A percentile compares a stretch with the other conserved stretches of the same genome.
phyloP scores from a whole-genome alignment of 2,329 filamentous ascomycete species.

The Talaromyces islandicus region DNA sequence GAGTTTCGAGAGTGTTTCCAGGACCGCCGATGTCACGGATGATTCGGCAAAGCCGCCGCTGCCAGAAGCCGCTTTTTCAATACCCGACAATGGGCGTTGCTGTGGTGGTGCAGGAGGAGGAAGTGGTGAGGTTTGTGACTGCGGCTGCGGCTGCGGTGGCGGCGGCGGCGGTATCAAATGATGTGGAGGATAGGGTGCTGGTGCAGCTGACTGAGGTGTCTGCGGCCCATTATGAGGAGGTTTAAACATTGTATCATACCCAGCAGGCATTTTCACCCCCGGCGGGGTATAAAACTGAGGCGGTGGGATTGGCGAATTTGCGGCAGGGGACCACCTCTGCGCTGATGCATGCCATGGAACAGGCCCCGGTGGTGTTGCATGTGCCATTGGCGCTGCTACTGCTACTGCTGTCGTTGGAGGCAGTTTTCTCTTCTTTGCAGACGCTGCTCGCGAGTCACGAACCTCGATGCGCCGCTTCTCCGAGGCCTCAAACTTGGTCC shows the following conservation, averaged over 20 bases:
- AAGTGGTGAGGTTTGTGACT: not conserved
- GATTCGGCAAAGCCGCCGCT: not conserved
- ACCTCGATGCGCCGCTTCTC: slow-evolving; percentile 32
- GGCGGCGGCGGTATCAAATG: slow-evolving; percentile 9
- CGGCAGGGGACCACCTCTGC: not conserved
- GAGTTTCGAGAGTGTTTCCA: slow-evolving; percentile 31
- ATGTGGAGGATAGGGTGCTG: not conserved
- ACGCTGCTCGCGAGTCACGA: slow-evolving; percentile 24
- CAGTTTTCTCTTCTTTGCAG: slow-evolving; percentile 21
- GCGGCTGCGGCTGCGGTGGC: not conserved
- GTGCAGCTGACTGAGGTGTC: not conserved
- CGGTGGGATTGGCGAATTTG: slow-evolving; percentile 1
- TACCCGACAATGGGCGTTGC: not conserved
- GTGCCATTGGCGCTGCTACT: not conserved
- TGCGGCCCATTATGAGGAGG: slow-evolving; percentile 10
- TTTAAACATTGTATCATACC: slow-evolving; percentile 35
- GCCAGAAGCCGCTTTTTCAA: slow-evolving; percentile 10
- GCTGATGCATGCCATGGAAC: slow-evolving; percentile 7
- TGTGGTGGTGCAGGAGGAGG: not conserved
- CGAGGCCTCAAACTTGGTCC: slow-evolving; percentile 33
- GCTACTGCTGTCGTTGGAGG: slow-evolving; percentile 4
- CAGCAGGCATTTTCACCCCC: slow-evolving; percentile 28
- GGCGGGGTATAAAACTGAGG: slow-evolving; percentile 11
- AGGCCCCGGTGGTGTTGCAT: not conserved
- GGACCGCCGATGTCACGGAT: slow-evolving; percentile 25